Evolutionary conservation across 2,329 filamentous ascomycete genomes (phyloP), one percentile per base, ranked within the genome.

Genomic region (Metarhizium sp.): DNA sequence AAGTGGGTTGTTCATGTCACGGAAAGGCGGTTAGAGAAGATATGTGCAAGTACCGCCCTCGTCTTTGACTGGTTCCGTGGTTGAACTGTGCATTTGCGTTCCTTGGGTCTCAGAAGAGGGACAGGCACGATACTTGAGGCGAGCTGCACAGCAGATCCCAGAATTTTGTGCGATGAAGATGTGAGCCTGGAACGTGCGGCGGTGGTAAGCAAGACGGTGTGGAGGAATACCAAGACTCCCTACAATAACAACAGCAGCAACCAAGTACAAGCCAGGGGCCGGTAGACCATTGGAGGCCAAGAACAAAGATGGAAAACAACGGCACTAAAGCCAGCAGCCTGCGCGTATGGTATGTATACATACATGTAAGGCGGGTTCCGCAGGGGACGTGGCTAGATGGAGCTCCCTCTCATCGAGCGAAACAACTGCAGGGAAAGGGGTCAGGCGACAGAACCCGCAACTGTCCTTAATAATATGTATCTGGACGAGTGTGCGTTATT

Each of bases 201-300:
- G 52, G 52, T 57, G 55, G 55, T 52, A 47, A 53, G 52, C 40
- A 51, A 45, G 45, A 45, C 11, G 20, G 49, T 51, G 30, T 51
- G 42, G 53, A 51, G 30, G 48, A 50, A 34, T 46, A 42, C 50
- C 54, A 53, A 52, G 53, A 46, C 30, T 29, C 38, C 47, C 10
- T 40, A 40, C 13, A 16, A 40, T 49, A 36, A 49, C 30, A 48
- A 52, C 48, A 51, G 51, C 18, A 36, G 42, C 14, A 18, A 40
- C 48, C 53, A 48, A 38, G 42, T n/a, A 51, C 20, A 18, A 25
- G 36, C 16, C 46, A 34, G 53, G 50, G 40, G 32, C 20, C 40
- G 36, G 46, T n/a, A 55, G 53, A 47, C 25, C 25, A 30, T 43
- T 45, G 38, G 56, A 46, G 52, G 36, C 30, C 20, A 42, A 40